Conservation (phyloP, 371 early-diverging fungal species). For the Sporodiniella umbellata region DNA sequence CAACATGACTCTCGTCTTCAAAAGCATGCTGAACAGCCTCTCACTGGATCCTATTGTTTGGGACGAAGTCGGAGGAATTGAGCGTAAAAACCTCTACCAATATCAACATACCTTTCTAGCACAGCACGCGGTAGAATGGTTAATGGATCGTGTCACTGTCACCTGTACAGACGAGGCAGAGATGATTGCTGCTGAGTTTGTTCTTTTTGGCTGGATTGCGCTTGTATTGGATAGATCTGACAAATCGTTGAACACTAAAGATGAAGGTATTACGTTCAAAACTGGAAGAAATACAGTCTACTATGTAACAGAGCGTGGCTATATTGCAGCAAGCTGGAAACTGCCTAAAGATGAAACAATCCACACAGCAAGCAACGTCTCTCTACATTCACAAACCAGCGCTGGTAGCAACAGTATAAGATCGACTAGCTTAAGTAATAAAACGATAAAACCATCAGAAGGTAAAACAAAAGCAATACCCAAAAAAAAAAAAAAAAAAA, state of each 20-base stretch:
- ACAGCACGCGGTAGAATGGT: slow-evolving; percentile 51
- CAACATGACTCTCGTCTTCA: slow-evolving; percentile 54
- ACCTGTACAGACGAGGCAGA: slow-evolving; percentile 59
- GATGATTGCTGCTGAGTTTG: slow-evolving; percentile 54
- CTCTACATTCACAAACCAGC: slow-evolving; percentile 1
- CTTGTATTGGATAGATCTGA: slow-evolving; percentile 46
- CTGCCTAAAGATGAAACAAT: not conserved
- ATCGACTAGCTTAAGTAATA: too few relatives aligned
- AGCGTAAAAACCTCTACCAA: slow-evolving; percentile 13
- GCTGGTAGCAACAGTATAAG: too few relatives aligned
- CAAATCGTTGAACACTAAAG: slow-evolving; percentile 14
- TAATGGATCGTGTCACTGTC: slow-evolving; percentile 57
- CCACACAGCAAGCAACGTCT: slow-evolving; percentile 5
- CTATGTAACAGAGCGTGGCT: slow-evolving; percentile 56
- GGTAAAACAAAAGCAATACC: not conserved
- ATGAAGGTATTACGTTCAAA: slow-evolving; percentile 34
- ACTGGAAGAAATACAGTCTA: slow-evolving; percentile 50
- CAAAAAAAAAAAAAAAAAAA: not conserved
- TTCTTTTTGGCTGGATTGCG: slow-evolving; percentile 56
- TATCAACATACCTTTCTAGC: slow-evolving; percentile 36
- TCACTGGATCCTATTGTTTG: slow-evolving; percentile 28
- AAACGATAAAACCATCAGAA: not conserved
- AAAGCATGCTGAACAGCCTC: slow-evolving; percentile 54
- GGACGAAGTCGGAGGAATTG: slow-evolving; percentile 43
- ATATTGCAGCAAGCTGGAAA: slow-evolving; percentile 53